phyloP scores from a whole-genome alignment of 495 filamentous ascomycete species.

The Cercophora samala region DNA sequence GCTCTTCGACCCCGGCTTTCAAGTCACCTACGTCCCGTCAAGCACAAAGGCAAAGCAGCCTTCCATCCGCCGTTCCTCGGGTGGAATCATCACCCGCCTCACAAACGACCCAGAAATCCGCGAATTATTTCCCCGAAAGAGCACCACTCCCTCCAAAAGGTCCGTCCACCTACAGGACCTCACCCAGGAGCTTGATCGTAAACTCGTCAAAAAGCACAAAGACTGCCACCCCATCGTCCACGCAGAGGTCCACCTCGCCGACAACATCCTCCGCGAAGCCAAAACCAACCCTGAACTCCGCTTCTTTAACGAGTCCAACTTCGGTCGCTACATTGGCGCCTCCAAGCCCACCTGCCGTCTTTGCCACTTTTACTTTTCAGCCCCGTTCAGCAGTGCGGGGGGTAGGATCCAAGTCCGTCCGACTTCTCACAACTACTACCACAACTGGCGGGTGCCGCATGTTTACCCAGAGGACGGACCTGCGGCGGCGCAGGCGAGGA shows the following conservation, averaged over 20 bases:
- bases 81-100: too few relatives aligned
- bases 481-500: background rate
- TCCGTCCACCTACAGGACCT: too few relatives aligned
- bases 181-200: too few relatives aligned
- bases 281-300: conserved; percentile 1
- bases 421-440: conserved; percentile 36
- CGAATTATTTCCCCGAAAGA: too few relatives aligned
- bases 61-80: too few relatives aligned
- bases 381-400: conserved; percentile 17
- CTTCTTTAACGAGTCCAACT: conserved; percentile 29
- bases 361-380: conserved; percentile 34
- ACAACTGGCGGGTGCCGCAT: conserved; percentile 35
- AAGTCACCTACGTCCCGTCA: conserved; percentile 20
- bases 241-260: conserved; percentile 34
- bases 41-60: too few relatives aligned
- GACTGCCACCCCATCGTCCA: conserved; percentile 31
- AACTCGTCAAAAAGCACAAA: too few relatives aligned
- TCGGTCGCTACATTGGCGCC: conserved; percentile 35
- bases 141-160: too few relatives aligned
- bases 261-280: conserved; percentile 29
- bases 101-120: too few relatives aligned
- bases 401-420: conserved; percentile 23
- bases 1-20: conserved; percentile 23
- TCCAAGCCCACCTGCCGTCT: conserved; percentile 43
- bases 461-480: conserved; percentile 10